Evolutionary conservation across 2,329 filamentous ascomycete genomes (phyloP), one percentile per base, ranked within the genome.

Genomic region (Fusarium clavum): DNA sequence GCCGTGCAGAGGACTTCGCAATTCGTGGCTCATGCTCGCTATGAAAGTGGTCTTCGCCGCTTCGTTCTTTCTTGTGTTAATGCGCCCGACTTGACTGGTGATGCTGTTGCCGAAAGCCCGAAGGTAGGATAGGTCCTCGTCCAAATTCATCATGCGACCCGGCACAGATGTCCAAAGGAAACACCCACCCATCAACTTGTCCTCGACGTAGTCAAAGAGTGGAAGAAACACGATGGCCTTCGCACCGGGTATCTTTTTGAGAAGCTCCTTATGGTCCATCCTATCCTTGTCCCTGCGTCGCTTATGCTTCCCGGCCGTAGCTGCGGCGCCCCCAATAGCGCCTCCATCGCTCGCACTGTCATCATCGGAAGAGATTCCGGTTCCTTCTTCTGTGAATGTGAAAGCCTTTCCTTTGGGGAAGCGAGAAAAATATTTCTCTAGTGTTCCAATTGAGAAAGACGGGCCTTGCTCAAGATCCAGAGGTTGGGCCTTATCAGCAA

Each of bases 21-120:
- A 74, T 58, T 89, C 87, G 72, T 89, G 87, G 20, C 85, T 88
- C 66, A 89, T 87, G 29, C 84, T 87, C 2, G 85, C 86, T 44
- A 89, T 87, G 62, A 89, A 88, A 12, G 87, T 86, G 2, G 84
- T 83, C 69, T 89, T 89, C 44, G 86, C 86, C 22, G 82, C 81
- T 58, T 86, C 83, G 5, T 82, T 84, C 30, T 83, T 83, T 38
- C 84, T 77, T 1, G 85, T 85, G 61, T 88, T 85, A 48, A 88
- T 80, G n/a, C 86, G 80, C 0, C 83, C 83, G 9, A 88, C 79
- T 59, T 89, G 85, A 14, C 83, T 83, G 82, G 89, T 88, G 52
- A 75, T 73, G 38, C 73, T 73, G 43, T 70, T 75, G 12, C 73
- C 61, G 10, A 75, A 75, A 2, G 73, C 73, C 2, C 71, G 71